Percentiles rank a stretch among this genome's conserved stretches.
Evolutionary conservation across 495 filamentous ascomycete species (phyloP).

Genomic region (Hypoxylon trugodes): DNA sequence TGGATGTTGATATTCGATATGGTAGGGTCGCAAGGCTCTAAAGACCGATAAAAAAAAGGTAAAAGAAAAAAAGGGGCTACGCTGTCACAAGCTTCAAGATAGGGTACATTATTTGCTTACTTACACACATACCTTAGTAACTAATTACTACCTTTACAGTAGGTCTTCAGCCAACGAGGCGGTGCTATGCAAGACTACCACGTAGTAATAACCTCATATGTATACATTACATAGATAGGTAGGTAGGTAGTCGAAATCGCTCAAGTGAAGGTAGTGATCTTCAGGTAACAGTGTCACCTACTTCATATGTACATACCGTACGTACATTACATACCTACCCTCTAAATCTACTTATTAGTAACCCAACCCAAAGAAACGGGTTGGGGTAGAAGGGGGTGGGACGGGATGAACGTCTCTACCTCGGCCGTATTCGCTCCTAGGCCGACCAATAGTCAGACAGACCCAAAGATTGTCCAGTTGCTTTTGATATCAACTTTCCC

Average conservation of each 20-base stretch:
- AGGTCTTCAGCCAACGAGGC: conserved; percentile 26
- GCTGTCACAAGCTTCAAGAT: neutral
- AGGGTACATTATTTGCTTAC: neutral
- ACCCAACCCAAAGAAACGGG: conserved; percentile 32
- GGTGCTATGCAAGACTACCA: conserved; percentile 26
- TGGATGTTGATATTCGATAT: conserved; percentile 3
- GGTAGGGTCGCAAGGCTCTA: neutral
- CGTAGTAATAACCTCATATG: conserved; percentile 16
- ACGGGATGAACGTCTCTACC: conserved; percentile 39
- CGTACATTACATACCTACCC: too few species aligned
- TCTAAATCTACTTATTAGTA: conserved; percentile 28
- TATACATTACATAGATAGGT: neutral
- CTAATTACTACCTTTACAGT: neutral
- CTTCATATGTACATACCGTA: conserved; percentile 26
- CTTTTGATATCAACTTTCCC: conserved; percentile 14
- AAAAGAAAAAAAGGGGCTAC: neutral
- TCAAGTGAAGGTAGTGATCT: conserved; percentile 26
- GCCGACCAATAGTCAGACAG: conserved; percentile 17
- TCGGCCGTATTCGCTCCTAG: conserved; percentile 32
- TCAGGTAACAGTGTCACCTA: conserved; percentile 41
- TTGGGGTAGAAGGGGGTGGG: conserved; percentile 33
- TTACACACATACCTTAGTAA: neutral
- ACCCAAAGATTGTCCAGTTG: conserved; percentile 3
- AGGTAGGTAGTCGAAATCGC: conserved; percentile 21
- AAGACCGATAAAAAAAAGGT: neutral